Base-by-base conservation (phyloP, 305 asterid species). In the Fraxinus ornus region DNA sequence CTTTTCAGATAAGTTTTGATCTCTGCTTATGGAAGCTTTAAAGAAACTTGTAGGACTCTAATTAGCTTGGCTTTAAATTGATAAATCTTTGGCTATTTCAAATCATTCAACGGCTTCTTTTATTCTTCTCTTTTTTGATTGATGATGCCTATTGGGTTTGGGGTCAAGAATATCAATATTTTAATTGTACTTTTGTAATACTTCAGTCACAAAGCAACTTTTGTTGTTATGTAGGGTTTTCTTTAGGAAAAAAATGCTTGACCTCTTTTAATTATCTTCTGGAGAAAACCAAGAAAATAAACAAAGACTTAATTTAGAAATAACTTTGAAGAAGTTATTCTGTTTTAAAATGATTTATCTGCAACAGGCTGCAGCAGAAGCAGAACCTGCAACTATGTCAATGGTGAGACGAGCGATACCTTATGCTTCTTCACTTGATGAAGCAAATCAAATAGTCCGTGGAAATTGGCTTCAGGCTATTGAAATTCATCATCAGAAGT, bases 321-420 rank as follows among this genome's bases (percentile, higher is more conserved):
- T 30, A 19, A 5, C 15, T 26, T 44, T 79, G 47, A 76, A 26
- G 49, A 76, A 84, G 80, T 73, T 41, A 49, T 41, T 28, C 79
- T 66, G 36, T 70, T 30, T 13, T 21, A 36, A 10, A 74, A 77
- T 60, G 76, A 24, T 80, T 81, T 81, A 60, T 75, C 39, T 80
- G 30, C 52, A 35, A 82, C 81, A 95, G 98, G 99, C 99, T 81
- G 99, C 99, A 79, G 99, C 99, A 36, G 99, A 95, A 90, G 99
- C 93, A 62, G 99, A 95, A 84, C 88, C 99, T 13, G 98, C 99
- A 57, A 94, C 98, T 35, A 91, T 95, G 98, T 93, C 99, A 2
- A 93, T 94, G 94, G 86, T 88, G 81, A 90, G 93, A 79, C 88
- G 98, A 76, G 86, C 97, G 44, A 89, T 92, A 80, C 99, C 99